Evolutionary conservation across 2,329 filamentous ascomycete species (phyloP), one percentile per base, ranked within the genome.

Genomic region (Alternaria ventricosa): DNA sequence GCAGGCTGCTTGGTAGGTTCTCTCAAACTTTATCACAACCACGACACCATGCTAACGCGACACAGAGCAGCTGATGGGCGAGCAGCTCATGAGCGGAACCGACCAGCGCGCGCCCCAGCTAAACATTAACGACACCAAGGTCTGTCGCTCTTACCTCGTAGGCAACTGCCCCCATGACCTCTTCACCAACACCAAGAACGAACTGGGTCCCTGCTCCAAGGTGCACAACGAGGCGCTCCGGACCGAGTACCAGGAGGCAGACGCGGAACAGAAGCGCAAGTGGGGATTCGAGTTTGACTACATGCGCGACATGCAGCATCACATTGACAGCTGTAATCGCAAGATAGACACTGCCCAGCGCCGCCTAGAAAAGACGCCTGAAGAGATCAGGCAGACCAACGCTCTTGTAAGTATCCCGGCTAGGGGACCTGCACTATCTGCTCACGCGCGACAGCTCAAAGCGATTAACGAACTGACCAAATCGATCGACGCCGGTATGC

Each of bases 121-220:
- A 72, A 91, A 91, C 68, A 91, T 99, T 74, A 96, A 90, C 63
- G 96, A 98, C 81, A 87, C 92, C 57, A 97, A 97, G 82, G 92
- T 97, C 73, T 99, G 96, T 85, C 92, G 93, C 59, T 97, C 94
- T 18, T 98, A 95, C 81, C 88, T 99, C 54, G 94, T 89, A 66
- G 96, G 96, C 73, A 96, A 93, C 63, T 99, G 96, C 80, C 96
- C 96, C 1, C 95, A 98, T 85, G 96, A 99, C 79, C 93, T 99
- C 77, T 99, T 99, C 87, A 99, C 95, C 70, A 99, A 99, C 83
- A 99, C 96, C 49, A 98, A 97, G 84, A 94, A 98, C 86, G 96
- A 99, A 79, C 88, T 98, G 33, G 96, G 96, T 3, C 88, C 89
- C 0, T 99, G 96, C 77, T 88, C 92, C 54, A 96, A 95, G 79